Base-by-base conservation (phyloP, 2,329 filamentous ascomycete species). In the Emericellopsis atlantica region DNA sequence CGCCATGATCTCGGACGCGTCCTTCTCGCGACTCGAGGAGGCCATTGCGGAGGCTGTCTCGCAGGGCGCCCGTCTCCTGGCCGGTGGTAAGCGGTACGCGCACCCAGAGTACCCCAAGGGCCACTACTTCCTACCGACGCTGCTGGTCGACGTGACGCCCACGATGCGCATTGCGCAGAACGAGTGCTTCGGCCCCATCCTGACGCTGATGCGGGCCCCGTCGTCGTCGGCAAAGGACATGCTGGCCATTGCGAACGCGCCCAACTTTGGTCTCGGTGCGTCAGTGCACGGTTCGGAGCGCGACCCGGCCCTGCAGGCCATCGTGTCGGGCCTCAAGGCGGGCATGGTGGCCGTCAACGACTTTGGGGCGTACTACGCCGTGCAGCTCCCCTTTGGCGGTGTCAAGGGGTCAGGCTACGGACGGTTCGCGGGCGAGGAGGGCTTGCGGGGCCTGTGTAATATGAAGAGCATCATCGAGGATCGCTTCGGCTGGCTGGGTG, bases 321-420 rank as follows among this genome's bases (percentile, higher is more conserved):
- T 93, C 23, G 77, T 90, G 2, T 62, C 62, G 16, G 75, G 77
- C 21, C 70, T 95, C 40, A 76, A 81, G 46, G 79, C 84, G 0
- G 92, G 92, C 36, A 95, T 95, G 84, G 85, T 96, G 1, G 79
- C 87, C 21, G 76, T 98, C 50, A 98, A 98, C 58, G 92, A 98
- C 64, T 98, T 98, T 54, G 92, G 81, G 16, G 82, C 79, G 23
- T 95, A 80, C 60, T 98, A 98, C 56, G 87, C 90, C 40, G 89
- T 94, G 7, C 88, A 95, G 61, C 65, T 98, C 32, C 92, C 92
- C 0, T 98, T 98, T 60, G 92, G 92, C 32, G 92, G 89, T 41
- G 79, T 85, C n/a, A 79, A 76, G 43, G 90, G 88, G 1, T 93
- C 84, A 21, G 92, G 85, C 0, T 96, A 96, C 58, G 92, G 92